phyloP scores from a whole-genome alignment of 768 basidiomycete species.

The Lactifluus subvellereus region DNA sequence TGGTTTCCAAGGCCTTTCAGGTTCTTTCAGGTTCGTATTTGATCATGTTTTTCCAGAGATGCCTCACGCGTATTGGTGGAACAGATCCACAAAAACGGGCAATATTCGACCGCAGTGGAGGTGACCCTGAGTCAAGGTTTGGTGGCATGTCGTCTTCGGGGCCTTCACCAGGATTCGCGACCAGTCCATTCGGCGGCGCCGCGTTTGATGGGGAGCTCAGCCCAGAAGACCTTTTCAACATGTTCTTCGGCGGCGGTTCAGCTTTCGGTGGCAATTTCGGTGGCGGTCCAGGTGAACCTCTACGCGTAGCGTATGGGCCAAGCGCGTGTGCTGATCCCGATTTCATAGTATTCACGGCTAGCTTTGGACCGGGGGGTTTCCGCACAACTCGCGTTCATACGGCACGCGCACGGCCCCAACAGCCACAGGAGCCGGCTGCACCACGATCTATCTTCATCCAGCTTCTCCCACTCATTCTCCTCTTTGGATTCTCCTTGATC shows the following conservation, averaged over 20 bases:
- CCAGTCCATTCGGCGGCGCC: conserved; percentile 41
- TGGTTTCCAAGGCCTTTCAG: conserved; percentile 97
- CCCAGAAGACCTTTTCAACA: conserved; percentile 95
- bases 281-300: conserved; percentile 40
- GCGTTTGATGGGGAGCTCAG: conserved; percentile 81
- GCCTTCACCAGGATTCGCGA: conserved; percentile 44
- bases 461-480: conserved; percentile 75
- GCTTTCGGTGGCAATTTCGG: conserved; percentile 46
- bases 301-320: conserved; percentile 22
- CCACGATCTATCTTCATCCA: conserved; percentile 65
- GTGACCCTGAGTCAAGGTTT: conserved; percentile 83
- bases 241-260: conserved; percentile 88
- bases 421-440: conserved; percentile 39
- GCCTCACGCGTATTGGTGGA: background rate
- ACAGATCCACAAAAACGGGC: conserved; percentile 84
- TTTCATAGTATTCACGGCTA: conserved; percentile 59
- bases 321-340: conserved; percentile 6
- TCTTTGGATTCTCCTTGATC: conserved; percentile 80
- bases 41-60: conserved; percentile 6
- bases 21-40: conserved; percentile 65
- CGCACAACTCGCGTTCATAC: conserved; percentile 52
- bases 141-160: conserved; percentile 51
- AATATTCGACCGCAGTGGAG: conserved; percentile 76
- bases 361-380: conserved; percentile 83
- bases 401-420: conserved; percentile 36